Conservation (phyloP, 306 rosid genomes). For the Benincasa hispida region DNA sequence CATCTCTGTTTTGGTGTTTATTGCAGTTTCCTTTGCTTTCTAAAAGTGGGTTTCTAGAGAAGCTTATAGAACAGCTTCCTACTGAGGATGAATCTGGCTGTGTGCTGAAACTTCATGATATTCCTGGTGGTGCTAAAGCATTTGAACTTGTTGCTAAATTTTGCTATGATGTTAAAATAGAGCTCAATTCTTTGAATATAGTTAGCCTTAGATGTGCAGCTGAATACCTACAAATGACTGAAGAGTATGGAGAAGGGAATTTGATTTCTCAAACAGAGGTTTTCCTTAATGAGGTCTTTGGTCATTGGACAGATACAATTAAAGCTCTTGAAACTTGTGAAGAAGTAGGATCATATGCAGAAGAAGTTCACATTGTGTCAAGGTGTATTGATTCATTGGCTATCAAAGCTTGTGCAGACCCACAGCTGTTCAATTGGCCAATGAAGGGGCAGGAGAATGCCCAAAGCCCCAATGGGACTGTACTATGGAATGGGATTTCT, state of each 20-base stretch:
- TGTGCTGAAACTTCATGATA: conserved; percentile 46
- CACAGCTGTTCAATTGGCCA: conserved; percentile 39
- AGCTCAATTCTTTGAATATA: conserved; percentile 48
- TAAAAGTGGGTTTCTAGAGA: conserved; percentile 67
- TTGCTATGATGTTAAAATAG: conserved; percentile 56
- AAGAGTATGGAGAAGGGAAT: conserved; percentile 58
- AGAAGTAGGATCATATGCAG: conserved; percentile 47
- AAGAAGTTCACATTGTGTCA: conserved; percentile 57
- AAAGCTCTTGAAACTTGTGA: conserved; percentile 63
- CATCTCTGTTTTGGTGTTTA: conserved; percentile 2
- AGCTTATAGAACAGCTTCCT: conserved; percentile 37
- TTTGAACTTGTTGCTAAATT: conserved; percentile 56
- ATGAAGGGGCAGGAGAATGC: conserved; percentile 15
- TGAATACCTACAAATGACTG: conserved; percentile 64
- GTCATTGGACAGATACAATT: conserved; percentile 56
- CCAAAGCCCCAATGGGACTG: conserved; percentile 19
- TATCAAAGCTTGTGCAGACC: conserved; percentile 54
- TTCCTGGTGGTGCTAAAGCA: conserved; percentile 74
- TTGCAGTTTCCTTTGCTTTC: conserved; percentile 82
- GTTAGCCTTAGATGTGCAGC: conserved; percentile 76
- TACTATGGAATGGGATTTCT: conserved; percentile 39
- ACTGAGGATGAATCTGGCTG: conserved; percentile 34
- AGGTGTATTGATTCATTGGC: conserved; percentile 82
- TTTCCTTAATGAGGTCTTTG: conserved; percentile 45
- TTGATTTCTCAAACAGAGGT: conserved; percentile 38